These are phyloP conservation scores for Fusarium robinianum DNA, from an alignment of 2,329 filamentous ascomycete genomes.

Conservation along the genomic window DNA sequence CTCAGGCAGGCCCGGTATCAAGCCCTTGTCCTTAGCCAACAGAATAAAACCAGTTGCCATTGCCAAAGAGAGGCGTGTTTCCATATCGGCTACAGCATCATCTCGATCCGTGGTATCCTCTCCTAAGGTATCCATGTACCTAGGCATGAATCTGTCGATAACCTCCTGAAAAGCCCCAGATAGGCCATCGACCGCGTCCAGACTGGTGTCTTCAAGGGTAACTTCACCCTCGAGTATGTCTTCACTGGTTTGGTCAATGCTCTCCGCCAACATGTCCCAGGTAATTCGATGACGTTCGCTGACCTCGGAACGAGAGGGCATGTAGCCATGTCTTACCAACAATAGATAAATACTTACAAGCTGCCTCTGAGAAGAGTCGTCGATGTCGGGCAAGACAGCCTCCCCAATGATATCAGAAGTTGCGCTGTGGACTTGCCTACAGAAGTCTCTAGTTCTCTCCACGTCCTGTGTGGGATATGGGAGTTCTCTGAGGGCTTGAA, in stretches of 20 bases:
- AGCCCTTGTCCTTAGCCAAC: background rate
- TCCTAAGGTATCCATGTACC: background rate
- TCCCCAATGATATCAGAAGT: background rate
- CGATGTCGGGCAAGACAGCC: background rate
- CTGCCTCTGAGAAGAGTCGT: background rate
- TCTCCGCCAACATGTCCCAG: background rate
- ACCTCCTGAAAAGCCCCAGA: background rate
- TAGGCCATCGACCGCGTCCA: fast-evolving
- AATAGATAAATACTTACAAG: background rate
- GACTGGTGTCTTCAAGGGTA: background rate
- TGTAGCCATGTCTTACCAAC: background rate
- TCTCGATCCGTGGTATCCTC: background rate
- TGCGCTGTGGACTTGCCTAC: background rate
- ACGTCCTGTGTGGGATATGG: background rate
- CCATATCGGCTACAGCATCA: background rate
- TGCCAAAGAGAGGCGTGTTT: background rate
- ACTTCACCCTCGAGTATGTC: background rate
- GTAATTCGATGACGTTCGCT: background rate
- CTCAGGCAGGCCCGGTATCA: background rate
- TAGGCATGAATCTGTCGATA: background rate
- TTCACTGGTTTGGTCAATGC: background rate
- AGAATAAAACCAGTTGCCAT: background rate
- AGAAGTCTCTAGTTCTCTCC: background rate
- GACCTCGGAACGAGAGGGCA: background rate
- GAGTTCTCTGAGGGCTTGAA: background rate